Base-by-base conservation (phyloP, 1,284 basidiomycete genomes). In the Cryptococcus sp. region DNA sequence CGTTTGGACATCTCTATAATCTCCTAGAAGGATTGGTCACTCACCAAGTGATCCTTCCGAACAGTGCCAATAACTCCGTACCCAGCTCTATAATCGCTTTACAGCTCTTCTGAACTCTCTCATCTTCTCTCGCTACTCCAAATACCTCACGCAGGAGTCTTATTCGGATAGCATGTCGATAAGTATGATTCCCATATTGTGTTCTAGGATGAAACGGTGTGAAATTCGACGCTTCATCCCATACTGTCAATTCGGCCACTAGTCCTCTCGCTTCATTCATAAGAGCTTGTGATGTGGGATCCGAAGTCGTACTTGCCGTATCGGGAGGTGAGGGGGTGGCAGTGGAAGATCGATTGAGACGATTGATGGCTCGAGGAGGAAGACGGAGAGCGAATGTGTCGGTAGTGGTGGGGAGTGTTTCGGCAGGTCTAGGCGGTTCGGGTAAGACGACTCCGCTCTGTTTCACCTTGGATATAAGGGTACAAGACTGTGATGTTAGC, bases 111-210 rank as follows among this genome's bases (percentile, higher is more conserved):
- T 66, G 60, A 10, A 75, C 66, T n/a, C 71, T 61, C 6, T 58
- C 53, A 59, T 75, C 73, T n/a, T 57, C 58, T 23, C 60, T 62
- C 14, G 60, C 50, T 1, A 70, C 67, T 7, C 60, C 58, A 53
- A 71, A 75, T 33, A 72, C 71, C 48, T 72, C 67, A 5, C 69
- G 56, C 38, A 71, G 53, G 23, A 75, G 58, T 13, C 67, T 57
- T 11, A 75, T 66, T 38, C 63, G 64, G 38, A 71, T 71, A 3
- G 73, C 70, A 58, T 72, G 71, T 2, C 67, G 64, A 55, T 73
- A 71, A 1, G 66, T 63, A 46, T 71, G 67, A 55, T 75, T 72
- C 15, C 73, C 73, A 46, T 70, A 72, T 43, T 72, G 70, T 0
- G 69, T 71, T 14, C 72, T 59, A 1, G 71, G 68, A 54, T 73